These are phyloP conservation scores for Candida pseudofarinosa DNA, from an alignment of 805 yeast genomes.

Conservation along the genomic window DNA sequence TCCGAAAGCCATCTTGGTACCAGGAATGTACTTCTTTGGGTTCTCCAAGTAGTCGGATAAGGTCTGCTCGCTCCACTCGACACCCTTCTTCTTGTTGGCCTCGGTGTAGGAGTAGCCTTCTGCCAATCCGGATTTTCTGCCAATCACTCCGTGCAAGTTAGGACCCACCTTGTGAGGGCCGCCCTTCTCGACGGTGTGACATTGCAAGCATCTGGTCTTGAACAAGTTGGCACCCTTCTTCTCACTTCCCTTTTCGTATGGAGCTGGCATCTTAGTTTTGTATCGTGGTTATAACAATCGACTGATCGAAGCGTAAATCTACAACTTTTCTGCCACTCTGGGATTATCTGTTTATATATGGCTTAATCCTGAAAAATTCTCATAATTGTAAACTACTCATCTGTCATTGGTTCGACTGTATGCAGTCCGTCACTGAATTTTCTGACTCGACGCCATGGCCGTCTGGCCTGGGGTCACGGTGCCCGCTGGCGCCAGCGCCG, in stretches of 20 bases:
- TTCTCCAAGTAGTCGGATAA: slow-evolving; percentile 95
- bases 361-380: slow-evolving; percentile 4
- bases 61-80: slow-evolving; percentile 80
- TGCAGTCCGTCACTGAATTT: slow-evolving; percentile 4
- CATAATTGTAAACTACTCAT: slow-evolving; percentile 6
- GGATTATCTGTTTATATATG: slow-evolving; percentile 1
- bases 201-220: slow-evolving; percentile 98
- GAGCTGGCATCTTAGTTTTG: slow-evolving; percentile 38
- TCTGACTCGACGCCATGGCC: too few species aligned
- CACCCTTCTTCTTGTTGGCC: slow-evolving; percentile 96
- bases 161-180: slow-evolving; percentile 99
- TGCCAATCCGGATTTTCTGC: slow-evolving; percentile 89
- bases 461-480: too few species aligned
- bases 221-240: slow-evolving; percentile 94
- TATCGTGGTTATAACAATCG: slow-evolving; percentile 3
- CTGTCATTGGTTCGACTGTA: slow-evolving; percentile 6
- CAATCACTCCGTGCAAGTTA: slow-evolving; percentile 91
- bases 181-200: slow-evolving; percentile 95
- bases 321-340: not conserved
- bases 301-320: too few species aligned
- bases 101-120: slow-evolving; percentile 95
- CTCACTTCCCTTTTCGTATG: slow-evolving; percentile 42
- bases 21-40: slow-evolving; percentile 99
- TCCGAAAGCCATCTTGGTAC: slow-evolving; percentile 99
- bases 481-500: too few species aligned